Percentiles rank a stretch among this genome's conserved stretches.
Conservation (phyloP, 2,329 filamentous ascomycete genomes). For the Ophiostoma pallidulum region DNA sequence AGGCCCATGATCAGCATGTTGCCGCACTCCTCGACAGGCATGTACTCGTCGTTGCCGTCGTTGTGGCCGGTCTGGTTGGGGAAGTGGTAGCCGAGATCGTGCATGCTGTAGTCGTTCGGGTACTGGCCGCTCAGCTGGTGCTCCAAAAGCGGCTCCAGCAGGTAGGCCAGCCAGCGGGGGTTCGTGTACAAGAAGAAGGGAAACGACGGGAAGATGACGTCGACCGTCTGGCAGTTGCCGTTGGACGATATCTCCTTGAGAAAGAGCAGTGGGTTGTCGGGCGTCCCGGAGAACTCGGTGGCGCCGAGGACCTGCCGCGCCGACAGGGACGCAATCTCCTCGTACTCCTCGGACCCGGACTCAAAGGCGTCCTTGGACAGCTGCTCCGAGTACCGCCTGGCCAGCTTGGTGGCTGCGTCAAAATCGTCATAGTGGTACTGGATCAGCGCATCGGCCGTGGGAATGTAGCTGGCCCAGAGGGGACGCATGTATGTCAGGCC, state of each 20-base stretch:
- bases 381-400: constrained; percentile 61
- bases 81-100: constrained; percentile 61
- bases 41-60: constrained; percentile 59
- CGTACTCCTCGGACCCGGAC: constrained; percentile 65
- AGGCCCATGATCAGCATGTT: constrained; percentile 62
- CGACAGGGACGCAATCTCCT: constrained; percentile 67
- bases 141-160: constrained; percentile 69
- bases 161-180: constrained; percentile 66
- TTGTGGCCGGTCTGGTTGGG: constrained; percentile 63
- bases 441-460: constrained; percentile 49
- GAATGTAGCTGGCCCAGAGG: constrained; percentile 68
- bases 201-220: constrained; percentile 76
- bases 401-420: constrained; percentile 49
- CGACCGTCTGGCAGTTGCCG: constrained; percentile 74
- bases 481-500: constrained; percentile 70
- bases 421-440: constrained; percentile 69
- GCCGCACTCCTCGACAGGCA: constrained; percentile 64
- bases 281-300: constrained; percentile 62
- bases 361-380: constrained; percentile 61
- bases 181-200: constrained; percentile 81
- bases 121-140: constrained; percentile 74
- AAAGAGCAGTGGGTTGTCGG: constrained; percentile 62
- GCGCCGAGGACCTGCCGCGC: constrained; percentile 72
- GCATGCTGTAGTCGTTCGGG: constrained; percentile 69
- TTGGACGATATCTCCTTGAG: constrained; percentile 79